phyloP scores from a whole-genome alignment of 805 yeast genomes.

The Brettanomyces anomalus region DNA sequence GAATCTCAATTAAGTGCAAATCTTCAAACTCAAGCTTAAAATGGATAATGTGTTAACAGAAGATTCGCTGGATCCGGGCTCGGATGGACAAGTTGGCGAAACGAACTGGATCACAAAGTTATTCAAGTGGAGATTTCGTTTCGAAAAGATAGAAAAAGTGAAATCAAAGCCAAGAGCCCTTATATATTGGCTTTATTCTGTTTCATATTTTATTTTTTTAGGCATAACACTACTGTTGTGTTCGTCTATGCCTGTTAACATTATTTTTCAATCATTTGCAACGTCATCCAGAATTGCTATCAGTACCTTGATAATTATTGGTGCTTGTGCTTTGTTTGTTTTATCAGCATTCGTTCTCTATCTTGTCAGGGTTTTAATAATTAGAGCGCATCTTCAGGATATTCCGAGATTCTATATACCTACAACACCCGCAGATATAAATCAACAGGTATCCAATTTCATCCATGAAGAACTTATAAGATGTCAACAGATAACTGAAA shows the following conservation, averaged over 20 bases:
- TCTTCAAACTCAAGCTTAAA: no score
- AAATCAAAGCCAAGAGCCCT: constrained; percentile 1
- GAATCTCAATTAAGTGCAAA: no score
- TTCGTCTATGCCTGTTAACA: constrained; percentile 72
- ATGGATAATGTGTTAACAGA: no score
- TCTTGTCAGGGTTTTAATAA: constrained; percentile 49
- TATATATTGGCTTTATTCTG: constrained; percentile 35
- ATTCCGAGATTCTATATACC: constrained; percentile 78
- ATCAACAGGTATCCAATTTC: constrained; percentile 32
- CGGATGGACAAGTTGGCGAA: not conserved
- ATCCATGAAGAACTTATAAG: constrained; percentile 33
- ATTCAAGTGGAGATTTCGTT: no score
- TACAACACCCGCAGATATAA: constrained; percentile 48
- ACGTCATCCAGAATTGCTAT: constrained; percentile 50
- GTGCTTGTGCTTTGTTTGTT: constrained; percentile 56
- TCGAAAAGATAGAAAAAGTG: not conserved
- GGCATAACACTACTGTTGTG: constrained; percentile 46
- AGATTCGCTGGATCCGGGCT: no score
- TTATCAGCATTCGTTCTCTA: constrained; percentile 41
- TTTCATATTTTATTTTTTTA: constrained; percentile 33
- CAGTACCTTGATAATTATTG: constrained; percentile 73
- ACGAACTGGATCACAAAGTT: no score
- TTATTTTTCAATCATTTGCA: constrained; percentile 49
- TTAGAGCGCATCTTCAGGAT: constrained; percentile 53
- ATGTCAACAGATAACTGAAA: constrained; percentile 31